These are phyloP conservation scores for Plasmodium coatneyi DNA, from an alignment of 169 alveolate genomes.

Conservation along the genomic window DNA sequence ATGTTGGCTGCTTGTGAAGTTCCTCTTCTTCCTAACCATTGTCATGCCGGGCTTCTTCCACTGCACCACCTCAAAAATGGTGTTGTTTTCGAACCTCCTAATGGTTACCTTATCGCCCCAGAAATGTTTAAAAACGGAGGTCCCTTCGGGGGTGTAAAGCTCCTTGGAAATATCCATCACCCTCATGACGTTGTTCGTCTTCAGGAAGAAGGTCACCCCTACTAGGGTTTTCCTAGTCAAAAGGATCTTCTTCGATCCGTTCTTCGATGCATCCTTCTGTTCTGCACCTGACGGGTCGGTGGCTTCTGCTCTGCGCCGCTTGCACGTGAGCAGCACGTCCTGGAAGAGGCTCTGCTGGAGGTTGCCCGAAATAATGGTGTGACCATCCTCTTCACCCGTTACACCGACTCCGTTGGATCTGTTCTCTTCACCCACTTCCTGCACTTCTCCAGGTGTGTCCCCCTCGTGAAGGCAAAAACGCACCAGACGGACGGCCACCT, in stretches of 20 bases:
- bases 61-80: slow-evolving; percentile 32
- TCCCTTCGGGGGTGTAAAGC: slow-evolving; percentile 23
- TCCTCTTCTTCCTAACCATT: neutral
- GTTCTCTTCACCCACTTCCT: neutral
- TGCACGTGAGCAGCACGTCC: neutral
- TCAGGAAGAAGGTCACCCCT: slow-evolving; percentile 29
- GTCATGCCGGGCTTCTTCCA: slow-evolving; percentile 32
- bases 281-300: no score
- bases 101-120: slow-evolving; percentile 28
- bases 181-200: slow-evolving; percentile 19
- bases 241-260: neutral
- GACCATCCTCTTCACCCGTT: neutral
- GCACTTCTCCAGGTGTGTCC: no score
- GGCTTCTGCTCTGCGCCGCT: neutral
- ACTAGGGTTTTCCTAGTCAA: neutral
- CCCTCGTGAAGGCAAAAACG: neutral
- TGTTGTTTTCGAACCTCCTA: slow-evolving; percentile 51
- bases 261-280: no score
- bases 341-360: neutral
- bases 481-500: neutral
- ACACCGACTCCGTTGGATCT: neutral
- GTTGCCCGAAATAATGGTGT: neutral
- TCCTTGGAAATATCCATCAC: neutral
- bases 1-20: neutral
- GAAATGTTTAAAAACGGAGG: slow-evolving; percentile 14